Evolutionary conservation across 768 basidiomycete genomes (phyloP).

Genomic region (Boletus huronensis): DNA sequence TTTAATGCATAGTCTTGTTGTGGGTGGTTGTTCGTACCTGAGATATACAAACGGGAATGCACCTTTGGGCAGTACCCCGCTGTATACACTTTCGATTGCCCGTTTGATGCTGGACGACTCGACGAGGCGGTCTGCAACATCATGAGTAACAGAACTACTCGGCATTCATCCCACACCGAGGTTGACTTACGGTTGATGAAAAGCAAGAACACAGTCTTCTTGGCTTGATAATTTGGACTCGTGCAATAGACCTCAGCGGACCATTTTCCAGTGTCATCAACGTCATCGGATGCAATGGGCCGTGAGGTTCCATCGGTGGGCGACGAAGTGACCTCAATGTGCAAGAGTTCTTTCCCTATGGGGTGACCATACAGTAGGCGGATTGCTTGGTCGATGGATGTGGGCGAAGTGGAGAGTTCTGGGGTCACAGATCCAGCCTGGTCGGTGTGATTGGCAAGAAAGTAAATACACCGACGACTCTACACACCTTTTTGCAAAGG

Average conservation of each 20-base stretch:
- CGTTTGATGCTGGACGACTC: slow-evolving; percentile 85
- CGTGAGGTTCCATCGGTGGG: slow-evolving; percentile 23
- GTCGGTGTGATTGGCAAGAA: slow-evolving; percentile 2
- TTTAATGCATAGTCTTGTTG: not conserved
- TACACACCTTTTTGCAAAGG: slow-evolving; percentile 81
- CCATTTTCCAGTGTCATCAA: slow-evolving; percentile 52
- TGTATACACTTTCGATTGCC: slow-evolving; percentile 84
- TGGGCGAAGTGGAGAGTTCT: slow-evolving; percentile 77
- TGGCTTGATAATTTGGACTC: slow-evolving; percentile 84
- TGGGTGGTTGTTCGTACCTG: slow-evolving; percentile 49
- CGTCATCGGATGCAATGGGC: slow-evolving; percentile 14
- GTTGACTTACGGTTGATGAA: slow-evolving; percentile 87
- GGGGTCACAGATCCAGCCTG: slow-evolving; percentile 73
- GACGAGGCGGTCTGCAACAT: slow-evolving; percentile 75
- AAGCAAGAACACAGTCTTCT: slow-evolving; percentile 78
- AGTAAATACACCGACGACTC: not conserved
- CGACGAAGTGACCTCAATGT: slow-evolving; percentile 38
- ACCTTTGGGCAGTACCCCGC: slow-evolving; percentile 83
- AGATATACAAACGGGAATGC: slow-evolving; percentile 89
- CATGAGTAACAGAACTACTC: not conserved
- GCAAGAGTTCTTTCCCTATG: slow-evolving; percentile 73
- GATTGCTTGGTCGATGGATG: slow-evolving; percentile 66
- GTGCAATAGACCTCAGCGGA: slow-evolving; percentile 73
- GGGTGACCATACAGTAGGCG: slow-evolving; percentile 76
- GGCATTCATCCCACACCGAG: not conserved